Percentiles rank a stretch among this genome's conserved stretches.
phyloP scores from a whole-genome alignment of 2,329 filamentous ascomycete genomes.

The Penicillium verrucosum region DNA sequence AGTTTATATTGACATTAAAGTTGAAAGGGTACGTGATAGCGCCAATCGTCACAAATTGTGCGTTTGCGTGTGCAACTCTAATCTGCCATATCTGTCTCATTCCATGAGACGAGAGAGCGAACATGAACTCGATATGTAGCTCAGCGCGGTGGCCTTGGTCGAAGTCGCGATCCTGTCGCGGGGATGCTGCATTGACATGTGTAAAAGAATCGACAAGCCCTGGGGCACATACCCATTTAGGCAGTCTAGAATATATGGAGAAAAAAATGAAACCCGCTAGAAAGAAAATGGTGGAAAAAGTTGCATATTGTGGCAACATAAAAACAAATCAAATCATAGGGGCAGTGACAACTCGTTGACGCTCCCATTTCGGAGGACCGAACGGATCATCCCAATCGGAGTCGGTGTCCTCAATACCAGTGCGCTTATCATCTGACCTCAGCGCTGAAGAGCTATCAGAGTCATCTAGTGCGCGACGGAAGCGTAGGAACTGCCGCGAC shows the following conservation, averaged over 20 bases:
- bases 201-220: not conserved
- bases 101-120: not conserved
- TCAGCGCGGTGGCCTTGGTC: slow-evolving; percentile 18
- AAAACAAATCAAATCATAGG: slow-evolving; percentile 30
- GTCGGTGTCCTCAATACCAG: slow-evolving; percentile 20
- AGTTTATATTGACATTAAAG: not conserved
- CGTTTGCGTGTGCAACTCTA: not conserved
- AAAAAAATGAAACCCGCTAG: slow-evolving; percentile 23
- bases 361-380: slow-evolving; percentile 28
- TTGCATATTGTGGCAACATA: not conserved
- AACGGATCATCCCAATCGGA: slow-evolving; percentile 29
- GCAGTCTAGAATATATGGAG: not conserved
- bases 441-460: slow-evolving; percentile 18
- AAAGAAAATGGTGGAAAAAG: slow-evolving; percentile 1
- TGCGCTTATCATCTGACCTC: slow-evolving; percentile 14
- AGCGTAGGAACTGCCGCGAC: slow-evolving; percentile 31
- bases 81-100: not conserved
- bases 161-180: slow-evolving; percentile 16
- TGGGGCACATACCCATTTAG: not conserved
- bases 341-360: slow-evolving; percentile 24
- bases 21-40: not conserved
- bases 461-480: slow-evolving; percentile 25
- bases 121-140: slow-evolving; percentile 32
- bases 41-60: not conserved
- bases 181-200: not conserved